Conservation (phyloP, 1,284 basidiomycete genomes). For the Ceraceosorus guamensis region DNA sequence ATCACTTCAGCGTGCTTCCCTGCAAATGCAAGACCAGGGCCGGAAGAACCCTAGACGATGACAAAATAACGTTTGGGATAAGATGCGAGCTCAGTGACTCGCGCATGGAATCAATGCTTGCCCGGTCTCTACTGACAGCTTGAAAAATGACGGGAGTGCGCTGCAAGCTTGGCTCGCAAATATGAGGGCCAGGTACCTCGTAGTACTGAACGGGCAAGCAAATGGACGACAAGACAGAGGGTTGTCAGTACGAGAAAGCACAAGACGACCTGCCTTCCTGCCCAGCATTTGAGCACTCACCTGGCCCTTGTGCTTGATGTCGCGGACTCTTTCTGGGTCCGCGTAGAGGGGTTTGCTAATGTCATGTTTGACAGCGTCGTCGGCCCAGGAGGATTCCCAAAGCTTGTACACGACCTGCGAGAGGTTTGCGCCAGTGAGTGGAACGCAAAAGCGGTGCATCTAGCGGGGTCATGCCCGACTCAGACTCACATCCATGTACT, state of each 20-base stretch:
- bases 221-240: neutral
- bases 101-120: too few species aligned
- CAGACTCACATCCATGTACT: neutral
- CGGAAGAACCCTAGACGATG: slow-evolving; percentile 30
- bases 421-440: too few species aligned
- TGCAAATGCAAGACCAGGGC: slow-evolving; percentile 45
- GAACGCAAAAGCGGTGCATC: too few species aligned
- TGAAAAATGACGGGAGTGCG: slow-evolving; percentile 48
- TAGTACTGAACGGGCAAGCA: slow-evolving; percentile 26
- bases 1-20: slow-evolving; percentile 49
- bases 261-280: neutral
- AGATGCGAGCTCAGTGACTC: neutral
- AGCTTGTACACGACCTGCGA: slow-evolving; percentile 50
- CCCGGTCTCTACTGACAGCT: slow-evolving; percentile 24
- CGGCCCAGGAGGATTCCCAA: slow-evolving; percentile 49
- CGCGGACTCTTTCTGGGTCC: slow-evolving; percentile 35
- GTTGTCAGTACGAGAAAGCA: neutral
- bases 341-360: slow-evolving; percentile 27
- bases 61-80: neutral
- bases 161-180: slow-evolving; percentile 46
- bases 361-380: slow-evolving; percentile 44
- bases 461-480: too few species aligned
- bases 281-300: neutral
- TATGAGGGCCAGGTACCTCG: slow-evolving; percentile 44
- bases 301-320: slow-evolving; percentile 46